A percentile compares a stretch with the other conserved stretches of the same genome.
Conservation (phyloP, 73 alveolate species). For the Paramecium caudatum region DNA sequence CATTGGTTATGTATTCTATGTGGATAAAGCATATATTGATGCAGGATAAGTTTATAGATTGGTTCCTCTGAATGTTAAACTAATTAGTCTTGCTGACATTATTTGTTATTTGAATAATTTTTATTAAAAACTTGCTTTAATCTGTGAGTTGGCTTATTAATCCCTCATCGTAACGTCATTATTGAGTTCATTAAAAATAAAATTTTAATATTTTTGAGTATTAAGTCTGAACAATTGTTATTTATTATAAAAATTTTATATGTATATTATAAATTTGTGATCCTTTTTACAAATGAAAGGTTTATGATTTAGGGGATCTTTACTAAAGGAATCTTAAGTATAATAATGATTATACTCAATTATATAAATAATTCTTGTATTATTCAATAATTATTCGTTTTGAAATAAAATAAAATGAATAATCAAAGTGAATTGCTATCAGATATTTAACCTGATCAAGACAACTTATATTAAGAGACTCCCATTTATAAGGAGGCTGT, state of each 20-base stretch:
- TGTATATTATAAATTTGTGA: not conserved
- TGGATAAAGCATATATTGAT: not conserved
- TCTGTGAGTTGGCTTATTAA: not conserved
- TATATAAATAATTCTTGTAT: no score
- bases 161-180: not conserved
- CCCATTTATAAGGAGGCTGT: not conserved
- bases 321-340: no score
- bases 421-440: not conserved
- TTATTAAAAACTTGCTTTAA: not conserved
- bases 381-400: no score
- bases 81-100: not conserved
- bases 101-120: not conserved
- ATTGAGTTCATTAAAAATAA: conserved; percentile 36
- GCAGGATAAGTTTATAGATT: conserved; percentile 20
- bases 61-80: not conserved
- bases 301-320: no score
- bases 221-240: not conserved
- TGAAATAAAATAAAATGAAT: not conserved
- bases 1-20: not conserved
- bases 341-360: no score
- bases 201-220: conserved; percentile 10
- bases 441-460: not conserved
- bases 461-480: not conserved
- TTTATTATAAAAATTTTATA: not conserved
- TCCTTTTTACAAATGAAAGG: not conserved